Base-by-base conservation (phyloP, 176 grass and related monocot species). In the Musa schizocarpa region DNA sequence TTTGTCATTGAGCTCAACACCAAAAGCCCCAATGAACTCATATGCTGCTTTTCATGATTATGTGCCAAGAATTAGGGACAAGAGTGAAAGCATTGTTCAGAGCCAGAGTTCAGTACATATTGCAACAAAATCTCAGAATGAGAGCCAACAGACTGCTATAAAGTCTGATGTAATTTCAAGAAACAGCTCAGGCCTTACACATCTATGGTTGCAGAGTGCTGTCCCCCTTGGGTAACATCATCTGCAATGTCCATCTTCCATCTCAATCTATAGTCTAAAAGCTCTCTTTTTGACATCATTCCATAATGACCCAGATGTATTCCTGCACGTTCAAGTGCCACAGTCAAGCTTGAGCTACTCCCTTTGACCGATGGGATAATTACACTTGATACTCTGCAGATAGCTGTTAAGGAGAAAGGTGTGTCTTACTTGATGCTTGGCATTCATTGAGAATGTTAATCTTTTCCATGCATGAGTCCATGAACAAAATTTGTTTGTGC, bases 381-480 rank as follows among this genome's bases (percentile, higher is more conserved):
- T 79, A 89, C 84, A 76, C 82, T 99, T 54, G 92, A 99, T 79
- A 95, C 96, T 1, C 79, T 99, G 48, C 90, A 92, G 86, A 89
- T 99, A 87, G 86, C 79, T n/a, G 85, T 93, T 56, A 99, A 83
- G 82, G 96, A 99, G 82, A 99, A 92, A 87, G 96, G 96, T 99
- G 16, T 52, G 48, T 23, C 8, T 52, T 11, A 29, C 2, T 29
- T 54, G 65, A 21, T 19, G 8, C 16, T 61, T 61, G n/a, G 57
- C 13, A 61, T 4, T 61, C n/a, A 8, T 61, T 61, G 17, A 61
- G 57, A 61, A 61, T 4, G 1, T 17, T 61, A 19, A 20, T 17
- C 1, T 61, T 61, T 61, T n/a, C 57, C 2, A n/a, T 17, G 14
- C 3, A 61, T n/a, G 3, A 61, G 57, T 61, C 13, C 4, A 34